phyloP scores from a whole-genome alignment of 208 protist species.

The Leishmania arabica region DNA sequence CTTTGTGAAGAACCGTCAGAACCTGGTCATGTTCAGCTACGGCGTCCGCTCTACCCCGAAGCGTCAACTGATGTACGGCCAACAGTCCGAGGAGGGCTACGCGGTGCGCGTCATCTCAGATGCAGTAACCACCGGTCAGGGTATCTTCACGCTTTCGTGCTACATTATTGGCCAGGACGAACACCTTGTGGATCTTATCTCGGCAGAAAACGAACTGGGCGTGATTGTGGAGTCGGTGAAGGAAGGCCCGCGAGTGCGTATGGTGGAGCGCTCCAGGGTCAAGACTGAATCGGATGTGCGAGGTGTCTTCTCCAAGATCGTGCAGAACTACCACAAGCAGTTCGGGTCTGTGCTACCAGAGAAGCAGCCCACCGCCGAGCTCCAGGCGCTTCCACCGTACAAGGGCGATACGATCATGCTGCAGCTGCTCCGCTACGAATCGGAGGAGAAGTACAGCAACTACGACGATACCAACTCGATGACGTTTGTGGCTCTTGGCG shows the following conservation, averaged over 20 bases:
- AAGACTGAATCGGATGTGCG: conserved; percentile 57
- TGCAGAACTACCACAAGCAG: conserved; percentile 73
- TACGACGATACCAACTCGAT: conserved; percentile 88
- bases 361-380: conserved; percentile 76
- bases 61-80: conserved; percentile 83
- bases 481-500: conserved; percentile 81
- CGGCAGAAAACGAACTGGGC: conserved; percentile 78
- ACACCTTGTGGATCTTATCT: conserved; percentile 82
- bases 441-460: conserved; percentile 56
- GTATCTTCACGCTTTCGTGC: conserved; percentile 74
- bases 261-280: conserved; percentile 71
- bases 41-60: conserved; percentile 85
- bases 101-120: conserved; percentile 72
- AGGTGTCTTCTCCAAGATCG: conserved; percentile 60
- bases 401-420: conserved; percentile 84
- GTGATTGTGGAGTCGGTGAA: conserved; percentile 89
- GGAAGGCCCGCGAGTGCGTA: conserved; percentile 81
- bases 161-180: conserved; percentile 77
- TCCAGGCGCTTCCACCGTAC: conserved; percentile 88
- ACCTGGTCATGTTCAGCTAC: conserved; percentile 85
- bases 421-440: conserved; percentile 82
- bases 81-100: conserved; percentile 60
- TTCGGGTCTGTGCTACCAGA: conserved; percentile 81
- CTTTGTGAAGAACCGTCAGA: conserved; percentile 70
- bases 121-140: conserved; percentile 44